Base-by-base conservation (phyloP, 495 filamentous ascomycete species). In the Penicillium chermesinum region DNA sequence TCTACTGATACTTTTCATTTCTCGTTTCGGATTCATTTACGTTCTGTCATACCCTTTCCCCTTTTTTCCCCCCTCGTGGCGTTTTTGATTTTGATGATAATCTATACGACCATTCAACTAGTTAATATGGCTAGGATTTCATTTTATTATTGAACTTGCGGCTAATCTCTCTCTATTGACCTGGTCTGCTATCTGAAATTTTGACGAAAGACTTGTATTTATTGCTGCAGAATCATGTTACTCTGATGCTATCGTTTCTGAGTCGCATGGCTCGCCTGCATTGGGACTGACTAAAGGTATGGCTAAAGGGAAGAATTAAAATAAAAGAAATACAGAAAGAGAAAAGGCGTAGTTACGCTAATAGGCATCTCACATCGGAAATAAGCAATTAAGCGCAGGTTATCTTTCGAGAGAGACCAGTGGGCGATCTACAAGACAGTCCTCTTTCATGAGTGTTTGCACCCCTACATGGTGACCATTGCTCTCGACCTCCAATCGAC, bases 31-130 rank as follows among this genome's bases (percentile, higher is more conserved):
- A 14, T 35, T 21, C 12, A 13, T 17, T 36, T 19, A 44, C 34
- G 42, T 44, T 12, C 16, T 25, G 19, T 36, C 42, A 44, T 44
- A 44, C 42, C 42, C 42, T 30, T 32, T 20, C 19, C 17, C 16
- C 35, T 43, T 43, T 15, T 38, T 12, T 27, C 13, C 13, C 20
- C 13, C 17, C 5, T 16, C 12, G 21, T 41, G 45, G 45, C 22
- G 45, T 44, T 40, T 30, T 20, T 43, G 41, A 27, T 43, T 16
- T 44, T 56, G 42, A 57, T 57, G 50, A 59, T 44, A 18, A 44
- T 54, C 38, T 25, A 17, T 46, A 54, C 57, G 49, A 47, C 27
- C 25, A 16, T 25, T 57, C 36, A 41, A 16, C 20, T 16, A 21
- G 15, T 40, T 49, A 18, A 17, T 12, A 43, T 7, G 38, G 40